Base-by-base conservation (phyloP, 2,329 filamentous ascomycete species). In the Ophiostoma sp. region DNA sequence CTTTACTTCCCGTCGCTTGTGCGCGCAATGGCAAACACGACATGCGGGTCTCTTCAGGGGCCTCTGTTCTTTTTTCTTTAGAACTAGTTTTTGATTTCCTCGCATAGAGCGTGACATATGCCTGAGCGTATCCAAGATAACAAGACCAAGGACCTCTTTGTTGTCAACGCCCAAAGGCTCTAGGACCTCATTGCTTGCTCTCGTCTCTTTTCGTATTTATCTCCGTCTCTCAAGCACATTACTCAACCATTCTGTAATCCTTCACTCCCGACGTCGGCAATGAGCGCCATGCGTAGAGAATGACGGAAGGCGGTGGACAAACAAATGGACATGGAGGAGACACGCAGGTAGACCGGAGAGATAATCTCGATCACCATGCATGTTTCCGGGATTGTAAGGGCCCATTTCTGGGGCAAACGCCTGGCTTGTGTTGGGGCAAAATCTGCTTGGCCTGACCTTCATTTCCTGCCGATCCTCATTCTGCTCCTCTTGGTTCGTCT, bases 401-500 rank as follows among this genome's bases (percentile, higher is more conserved):
- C 36, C 9, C 12, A 25, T 66, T 19, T n/a, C 36, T 9, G 22
- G 61, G 57, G 17, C 57, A 36, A 61, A n/a, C 31, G 28, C 7
- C 31, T 39, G 25, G 25, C 52, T 31, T 19, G 6, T 19, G 5
- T 5, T 28, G 52, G 25, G 25, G 11, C 52, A 57, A 25, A 12
- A 25, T n/a, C 15, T 55, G 50, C 17, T n/a, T 63, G 36, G 61
- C 39, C 36, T 45, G 36, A 12, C 36, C n/a, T 28, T 45, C 61
- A 45, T 66, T 66, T 45, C 61, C 61, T 39, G 36, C 36, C 8
- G 61, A 66, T 66, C 61, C 22, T 28, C 22, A 66, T 45, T 22
- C 61, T 42, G n/a, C 12, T 45, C 19, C 6, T 66, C 61, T 28
- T 42, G 36, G 36, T 66, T 25, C 36, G 12, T 48, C 15, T 4